Conservation (phyloP, 371 early-diverging fungal genomes). For the Globomyces sp. region DNA sequence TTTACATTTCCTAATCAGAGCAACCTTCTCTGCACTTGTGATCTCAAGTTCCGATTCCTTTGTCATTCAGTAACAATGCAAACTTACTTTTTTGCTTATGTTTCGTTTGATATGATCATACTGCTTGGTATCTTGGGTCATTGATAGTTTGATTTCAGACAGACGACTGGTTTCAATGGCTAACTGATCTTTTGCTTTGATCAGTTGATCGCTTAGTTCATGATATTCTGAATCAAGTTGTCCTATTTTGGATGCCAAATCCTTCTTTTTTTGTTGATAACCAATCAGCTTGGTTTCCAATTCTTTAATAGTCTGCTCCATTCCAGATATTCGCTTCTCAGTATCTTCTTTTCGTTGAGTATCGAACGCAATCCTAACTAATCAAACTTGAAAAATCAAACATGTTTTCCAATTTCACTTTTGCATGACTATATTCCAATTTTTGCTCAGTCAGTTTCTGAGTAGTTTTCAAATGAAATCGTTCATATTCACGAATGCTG, state of each 20-base stretch:
- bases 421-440: conserved; percentile 69
- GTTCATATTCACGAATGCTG: conserved; percentile 86
- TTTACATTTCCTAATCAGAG: conserved; percentile 84
- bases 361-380: conserved; percentile 39
- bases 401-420: conserved; percentile 62
- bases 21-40: conserved; percentile 68
- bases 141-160: no score
- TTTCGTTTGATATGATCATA: neutral
- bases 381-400: conserved; percentile 45
- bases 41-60: conserved; percentile 75
- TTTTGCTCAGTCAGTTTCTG: conserved; percentile 71
- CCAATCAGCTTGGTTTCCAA: neutral
- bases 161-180: neutral
- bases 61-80: neutral
- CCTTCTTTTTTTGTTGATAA: no score
- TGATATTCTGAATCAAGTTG: neutral
- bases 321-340: conserved; percentile 53
- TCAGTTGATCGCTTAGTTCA: neutral
- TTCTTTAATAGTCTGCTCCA: conserved; percentile 42
- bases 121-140: neutral
- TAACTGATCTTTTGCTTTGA: neutral
- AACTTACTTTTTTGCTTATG: no score
- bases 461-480: conserved; percentile 61
- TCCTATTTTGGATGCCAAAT: no score
- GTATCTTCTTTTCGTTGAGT: conserved; percentile 66